Conservation (phyloP, 2,329 filamentous ascomycete species). For the Calonectria crousiana region DNA sequence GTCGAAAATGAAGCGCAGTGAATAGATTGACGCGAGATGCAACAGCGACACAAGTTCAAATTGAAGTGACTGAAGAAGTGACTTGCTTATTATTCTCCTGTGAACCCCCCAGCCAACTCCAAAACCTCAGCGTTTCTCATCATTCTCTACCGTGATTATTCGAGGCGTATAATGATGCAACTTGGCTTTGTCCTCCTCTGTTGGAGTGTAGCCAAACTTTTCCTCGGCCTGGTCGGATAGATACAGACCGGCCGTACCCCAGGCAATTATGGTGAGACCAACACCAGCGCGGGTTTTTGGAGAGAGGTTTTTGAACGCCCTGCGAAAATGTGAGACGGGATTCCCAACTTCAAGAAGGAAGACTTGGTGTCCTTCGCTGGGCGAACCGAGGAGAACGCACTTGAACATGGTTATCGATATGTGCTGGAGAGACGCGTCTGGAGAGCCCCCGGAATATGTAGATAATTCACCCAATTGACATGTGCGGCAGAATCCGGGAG, state of each 20-base stretch:
- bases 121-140: conserved; percentile 19
- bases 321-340: conserved; percentile 45
- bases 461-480: not conserved
- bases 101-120: not conserved
- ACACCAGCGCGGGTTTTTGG: conserved; percentile 78
- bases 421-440: not conserved
- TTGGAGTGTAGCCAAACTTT: conserved; percentile 78
- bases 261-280: conserved; percentile 80
- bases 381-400: conserved; percentile 16
- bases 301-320: conserved; percentile 78
- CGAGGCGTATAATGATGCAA: conserved; percentile 72
- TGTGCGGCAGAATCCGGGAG: not conserved
- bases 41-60: not conserved
- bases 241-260: conserved; percentile 80
- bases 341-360: not conserved
- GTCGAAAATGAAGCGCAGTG: conserved; percentile 5
- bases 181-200: conserved; percentile 78
- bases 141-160: conserved; percentile 69
- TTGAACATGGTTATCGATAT: conserved; percentile 34
- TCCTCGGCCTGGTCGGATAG: conserved; percentile 80
- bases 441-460: not conserved
- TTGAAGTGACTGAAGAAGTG: not conserved
- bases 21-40: conserved; percentile 12
- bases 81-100: not conserved
- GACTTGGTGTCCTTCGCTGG: not conserved